Percentiles rank a stretch among this genome's conserved stretches.
These are phyloP conservation scores for Tarenaya hassleriana DNA, from an alignment of 345 rosid genomes.

Conservation along the genomic window DNA sequence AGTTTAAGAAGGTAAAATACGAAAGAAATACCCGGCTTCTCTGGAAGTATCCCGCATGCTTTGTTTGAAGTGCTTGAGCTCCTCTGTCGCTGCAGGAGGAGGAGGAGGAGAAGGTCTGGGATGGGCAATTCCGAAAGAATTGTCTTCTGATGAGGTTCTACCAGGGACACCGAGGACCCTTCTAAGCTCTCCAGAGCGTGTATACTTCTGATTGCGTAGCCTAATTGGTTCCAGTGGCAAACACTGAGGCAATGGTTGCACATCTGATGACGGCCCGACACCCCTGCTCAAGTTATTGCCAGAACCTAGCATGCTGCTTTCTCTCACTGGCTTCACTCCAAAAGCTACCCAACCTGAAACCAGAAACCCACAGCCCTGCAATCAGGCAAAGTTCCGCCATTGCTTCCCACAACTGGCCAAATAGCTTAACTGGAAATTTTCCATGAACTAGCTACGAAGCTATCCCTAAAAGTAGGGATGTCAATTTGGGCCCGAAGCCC, in stretches of 20 bases:
- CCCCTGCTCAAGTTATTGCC: slow-evolving; percentile 54
- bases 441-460: too few species aligned
- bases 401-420: too few species aligned
- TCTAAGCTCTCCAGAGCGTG: slow-evolving; percentile 72
- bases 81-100: slow-evolving; percentile 65
- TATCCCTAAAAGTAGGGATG: too few species aligned
- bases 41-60: slow-evolving; percentile 70
- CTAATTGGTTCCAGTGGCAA: slow-evolving; percentile 75
- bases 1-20: slow-evolving; percentile 2
- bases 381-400: neutral
- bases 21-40: slow-evolving; percentile 60
- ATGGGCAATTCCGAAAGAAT: slow-evolving; percentile 53
- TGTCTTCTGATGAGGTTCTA: slow-evolving; percentile 56
- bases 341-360: slow-evolving; percentile 23
- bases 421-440: too few species aligned
- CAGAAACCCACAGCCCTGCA: neutral
- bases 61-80: slow-evolving; percentile 80
- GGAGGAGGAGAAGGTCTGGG: slow-evolving; percentile 53
- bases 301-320: slow-evolving; percentile 46
- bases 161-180: slow-evolving; percentile 63
- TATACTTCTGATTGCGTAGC: slow-evolving; percentile 52
- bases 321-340: slow-evolving; percentile 9
- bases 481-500: too few species aligned
- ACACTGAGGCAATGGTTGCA: slow-evolving; percentile 54
- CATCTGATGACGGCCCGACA: slow-evolving; percentile 44